Base-by-base conservation (phyloP, 106 monocot species). In the Platanthera guangdongensis region DNA sequence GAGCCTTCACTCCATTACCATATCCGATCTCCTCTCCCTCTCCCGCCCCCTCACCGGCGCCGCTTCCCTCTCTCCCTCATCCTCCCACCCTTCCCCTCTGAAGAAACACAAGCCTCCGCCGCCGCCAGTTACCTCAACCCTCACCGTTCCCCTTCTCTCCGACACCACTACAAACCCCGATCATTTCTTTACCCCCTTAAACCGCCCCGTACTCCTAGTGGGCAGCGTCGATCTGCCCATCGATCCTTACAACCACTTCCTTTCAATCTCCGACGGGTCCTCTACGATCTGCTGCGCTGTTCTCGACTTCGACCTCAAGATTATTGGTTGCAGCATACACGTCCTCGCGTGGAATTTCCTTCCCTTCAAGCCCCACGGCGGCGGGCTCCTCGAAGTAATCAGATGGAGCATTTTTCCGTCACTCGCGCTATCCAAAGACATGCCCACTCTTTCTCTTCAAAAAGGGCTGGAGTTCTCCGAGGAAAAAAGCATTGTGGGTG, bases 291-390 rank as follows among this genome's bases (percentile, higher is more conserved):
- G 86, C 77, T 91, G 88, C 81, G 77, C 78, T 50, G 8, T 91
- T 52, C 76, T 86, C 6, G 86, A 84, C 48, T 82, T 86, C 39
- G 84, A 91, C 49, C 80, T 77, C 79, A 49, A 51, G 11, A 47
- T 86, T 46, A 7, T 92, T 64, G 84, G 82, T 22, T 67, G 74
- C 6, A 45, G 74, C 57, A 76, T 92, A 73, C 71, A 68, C 12
- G 86, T 88, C 7, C 77, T 81, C 54, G 88, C 91, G 2, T 92
- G 84, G 84, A 92, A 92, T 62, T 92, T 86, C 80, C 48, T 92
- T 72, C 91, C 88, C 60, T 69, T 83, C 74, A 68, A 79, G 18
- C 32, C 76, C 52, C 8, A 25, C 0, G 5, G 70, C 21, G 84
- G 76, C 1, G 90, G 90, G 9, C 72, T 80, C 45, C 59, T 92